Conservation (phyloP, 768 basidiomycete species). For the Pleurotus citrinopileatus region DNA sequence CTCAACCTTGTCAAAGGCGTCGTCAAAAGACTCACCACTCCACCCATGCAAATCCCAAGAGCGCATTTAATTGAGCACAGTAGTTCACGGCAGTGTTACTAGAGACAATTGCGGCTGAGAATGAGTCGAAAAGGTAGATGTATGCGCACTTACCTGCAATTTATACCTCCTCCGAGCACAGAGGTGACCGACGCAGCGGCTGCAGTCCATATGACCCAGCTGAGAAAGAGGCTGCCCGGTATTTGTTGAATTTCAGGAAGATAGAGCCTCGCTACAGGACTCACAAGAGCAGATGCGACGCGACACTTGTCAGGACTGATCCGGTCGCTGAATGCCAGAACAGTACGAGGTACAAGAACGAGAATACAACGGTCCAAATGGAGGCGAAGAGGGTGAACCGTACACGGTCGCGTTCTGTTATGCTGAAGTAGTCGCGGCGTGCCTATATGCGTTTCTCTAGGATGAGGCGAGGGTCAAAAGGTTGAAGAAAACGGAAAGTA, state of each 20-base stretch:
- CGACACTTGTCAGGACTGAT: slow-evolving; percentile 54
- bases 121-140: background rate
- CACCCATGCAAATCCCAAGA: slow-evolving; percentile 75
- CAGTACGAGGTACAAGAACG: slow-evolving; percentile 46
- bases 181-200: slow-evolving; percentile 70
- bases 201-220: slow-evolving; percentile 79
- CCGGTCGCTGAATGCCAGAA: slow-evolving; percentile 52
- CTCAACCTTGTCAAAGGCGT: background rate
- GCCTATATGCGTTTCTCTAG: slow-evolving; percentile 7
- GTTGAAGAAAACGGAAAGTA: background rate
- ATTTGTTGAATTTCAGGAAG: background rate
- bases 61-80: slow-evolving; percentile 75
- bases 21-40: slow-evolving; percentile 53
- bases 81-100: slow-evolving; percentile 46
- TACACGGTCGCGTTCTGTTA: slow-evolving; percentile 56
- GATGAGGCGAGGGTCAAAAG: background rate
- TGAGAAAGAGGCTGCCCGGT: slow-evolving; percentile 52
- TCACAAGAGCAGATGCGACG: slow-evolving; percentile 62
- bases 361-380: slow-evolving; percentile 64
- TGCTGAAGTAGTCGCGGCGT: slow-evolving; percentile 47
- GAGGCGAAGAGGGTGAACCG: slow-evolving; percentile 70
- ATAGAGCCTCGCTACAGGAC: too few relatives aligned
- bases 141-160: slow-evolving; percentile 51
- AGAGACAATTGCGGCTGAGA: background rate
- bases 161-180: slow-evolving; percentile 62